phyloP scores from a whole-genome alignment of 176 grass and related monocot genomes.

The Ensete glaucum region DNA sequence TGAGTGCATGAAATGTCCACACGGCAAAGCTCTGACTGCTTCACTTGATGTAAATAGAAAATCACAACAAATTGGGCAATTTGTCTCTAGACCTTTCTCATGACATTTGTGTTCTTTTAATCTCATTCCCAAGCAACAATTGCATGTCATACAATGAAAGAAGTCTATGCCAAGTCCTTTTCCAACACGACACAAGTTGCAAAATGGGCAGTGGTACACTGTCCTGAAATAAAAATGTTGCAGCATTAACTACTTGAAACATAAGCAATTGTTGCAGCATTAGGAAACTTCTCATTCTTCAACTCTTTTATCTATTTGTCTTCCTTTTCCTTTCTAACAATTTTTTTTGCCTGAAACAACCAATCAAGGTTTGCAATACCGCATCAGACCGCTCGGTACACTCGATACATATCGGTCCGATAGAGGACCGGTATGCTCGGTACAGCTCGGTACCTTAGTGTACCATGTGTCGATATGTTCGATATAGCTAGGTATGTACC shows the following conservation, averaged over 20 bases:
- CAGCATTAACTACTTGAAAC: constrained; percentile 14
- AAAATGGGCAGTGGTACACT: constrained; percentile 89
- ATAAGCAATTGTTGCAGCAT: not conserved
- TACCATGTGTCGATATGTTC: too few relatives aligned
- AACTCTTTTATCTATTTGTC: not conserved
- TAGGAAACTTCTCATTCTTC: not conserved
- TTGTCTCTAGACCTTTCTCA: constrained; percentile 75
- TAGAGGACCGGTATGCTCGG: too few relatives aligned
- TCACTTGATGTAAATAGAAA: constrained; percentile 82
- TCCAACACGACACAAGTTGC: constrained; percentile 83
- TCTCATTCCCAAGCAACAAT: constrained; percentile 78
- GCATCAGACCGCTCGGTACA: too few relatives aligned
- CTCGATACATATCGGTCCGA: too few relatives aligned
- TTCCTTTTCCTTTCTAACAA: too few relatives aligned
- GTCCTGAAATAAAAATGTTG: constrained; percentile 36
- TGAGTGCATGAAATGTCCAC: constrained; percentile 95
- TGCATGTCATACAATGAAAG: constrained; percentile 97
- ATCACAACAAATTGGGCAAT: constrained; percentile 81
- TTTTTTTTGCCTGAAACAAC: too few relatives aligned
- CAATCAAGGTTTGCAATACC: too few relatives aligned
- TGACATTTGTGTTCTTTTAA: constrained; percentile 67
- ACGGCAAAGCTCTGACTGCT: constrained; percentile 61
- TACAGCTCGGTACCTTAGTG: too few relatives aligned
- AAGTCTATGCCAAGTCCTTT: constrained; percentile 70
- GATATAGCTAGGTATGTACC: too few relatives aligned